Evolutionary conservation across 257 asterid genomes (phyloP).

Genomic region (Forsythia suspensa): DNA sequence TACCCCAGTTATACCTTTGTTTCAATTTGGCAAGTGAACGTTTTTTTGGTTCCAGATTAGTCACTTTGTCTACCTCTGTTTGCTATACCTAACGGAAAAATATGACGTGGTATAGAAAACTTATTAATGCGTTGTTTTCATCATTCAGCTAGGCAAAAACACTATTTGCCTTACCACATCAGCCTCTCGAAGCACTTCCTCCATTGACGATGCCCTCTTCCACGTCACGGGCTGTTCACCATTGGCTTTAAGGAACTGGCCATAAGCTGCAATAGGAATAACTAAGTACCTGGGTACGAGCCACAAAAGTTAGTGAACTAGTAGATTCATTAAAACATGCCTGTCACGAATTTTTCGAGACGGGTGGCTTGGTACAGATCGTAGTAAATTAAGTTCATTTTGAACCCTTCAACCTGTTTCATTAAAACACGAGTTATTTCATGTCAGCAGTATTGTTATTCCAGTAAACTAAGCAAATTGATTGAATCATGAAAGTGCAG

Average conservation of each 20-base stretch:
- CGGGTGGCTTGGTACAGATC: conserved; percentile 97
- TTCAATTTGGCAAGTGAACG: not conserved
- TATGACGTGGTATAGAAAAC: not conserved
- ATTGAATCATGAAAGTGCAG: not conserved
- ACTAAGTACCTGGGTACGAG: not conserved
- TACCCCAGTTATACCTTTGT: not conserved
- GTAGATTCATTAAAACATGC: conserved; percentile 33
- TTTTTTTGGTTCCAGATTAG: not conserved
- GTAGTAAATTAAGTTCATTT: conserved; percentile 93
- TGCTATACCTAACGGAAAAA: not conserved
- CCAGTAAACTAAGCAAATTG: not conserved
- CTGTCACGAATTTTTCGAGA: conserved; percentile 90
- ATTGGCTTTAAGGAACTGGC: conserved; percentile 81
- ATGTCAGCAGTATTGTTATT: conserved; percentile 14
- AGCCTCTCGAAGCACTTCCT: conserved; percentile 87
- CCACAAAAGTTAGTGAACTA: conserved; percentile 3
- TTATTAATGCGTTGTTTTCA: too few species aligned
- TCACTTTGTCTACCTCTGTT: not conserved
- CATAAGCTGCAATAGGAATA: conserved; percentile 64
- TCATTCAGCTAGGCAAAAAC: not conserved
- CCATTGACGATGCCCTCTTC: conserved; percentile 90
- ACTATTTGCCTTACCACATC: conserved; percentile 55
- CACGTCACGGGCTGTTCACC: conserved; percentile 96
- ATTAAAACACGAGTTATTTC: conserved; percentile 10
- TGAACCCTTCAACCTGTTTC: conserved; percentile 93